Percentiles rank a stretch among this genome's conserved stretches.
Evolutionary conservation across 192 early-diverging fungal species (phyloP).

Genomic region (Mortierella claussenii): DNA sequence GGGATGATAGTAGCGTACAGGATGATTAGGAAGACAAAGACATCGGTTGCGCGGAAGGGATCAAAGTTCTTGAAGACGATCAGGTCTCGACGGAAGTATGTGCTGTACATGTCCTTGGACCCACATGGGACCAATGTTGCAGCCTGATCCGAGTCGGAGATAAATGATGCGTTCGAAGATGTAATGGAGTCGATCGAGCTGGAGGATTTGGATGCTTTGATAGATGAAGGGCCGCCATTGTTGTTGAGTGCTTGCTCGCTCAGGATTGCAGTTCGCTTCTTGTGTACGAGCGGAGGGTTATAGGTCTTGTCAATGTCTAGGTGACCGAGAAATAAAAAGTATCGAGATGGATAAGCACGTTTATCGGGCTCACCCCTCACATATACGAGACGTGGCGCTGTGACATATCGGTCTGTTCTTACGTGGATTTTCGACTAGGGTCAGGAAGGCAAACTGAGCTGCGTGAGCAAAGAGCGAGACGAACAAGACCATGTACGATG

Average conservation of each 20-base stretch:
- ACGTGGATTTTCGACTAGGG: slow-evolving; percentile 92
- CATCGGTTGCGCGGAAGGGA: slow-evolving; percentile 82
- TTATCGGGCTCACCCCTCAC: no score
- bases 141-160: background rate
- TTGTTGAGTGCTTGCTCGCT: slow-evolving; percentile 21
- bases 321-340: no score
- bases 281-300: slow-evolving; percentile 57
- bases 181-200: background rate
- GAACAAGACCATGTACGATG: slow-evolving; percentile 91
- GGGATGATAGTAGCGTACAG: slow-evolving; percentile 80
- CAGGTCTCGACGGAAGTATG: slow-evolving; percentile 85
- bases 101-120: slow-evolving; percentile 51
- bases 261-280: slow-evolving; percentile 22
- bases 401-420: no score
- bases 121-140: slow-evolving; percentile 33
- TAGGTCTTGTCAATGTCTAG: slow-evolving; percentile 72
- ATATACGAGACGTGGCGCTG: no score
- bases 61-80: slow-evolving; percentile 94
- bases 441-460: slow-evolving; percentile 89
- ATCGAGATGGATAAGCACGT: no score
- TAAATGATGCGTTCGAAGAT: background rate
- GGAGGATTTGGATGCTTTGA: background rate
- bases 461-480: slow-evolving; percentile 88
- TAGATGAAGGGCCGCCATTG: background rate
- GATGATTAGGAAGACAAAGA: slow-evolving; percentile 80